Evolutionary conservation across 2,329 filamentous ascomycete genomes (phyloP).

Genomic region (Aspergillus costaricaensis): DNA sequence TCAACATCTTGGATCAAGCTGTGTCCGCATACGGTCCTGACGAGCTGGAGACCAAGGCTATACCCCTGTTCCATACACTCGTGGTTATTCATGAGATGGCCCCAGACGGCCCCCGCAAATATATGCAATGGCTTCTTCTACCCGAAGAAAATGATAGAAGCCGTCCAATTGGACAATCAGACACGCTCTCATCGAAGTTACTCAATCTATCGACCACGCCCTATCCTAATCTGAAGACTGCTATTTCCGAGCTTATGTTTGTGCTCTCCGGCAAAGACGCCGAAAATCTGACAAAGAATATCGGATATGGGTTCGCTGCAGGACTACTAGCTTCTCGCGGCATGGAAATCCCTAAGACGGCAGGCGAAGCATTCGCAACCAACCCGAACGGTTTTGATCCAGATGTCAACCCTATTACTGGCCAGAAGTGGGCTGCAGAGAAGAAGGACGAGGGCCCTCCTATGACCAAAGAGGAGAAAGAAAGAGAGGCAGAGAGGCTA

Average conservation of each 20-base stretch:
- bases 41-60: slow-evolving; percentile 71
- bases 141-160: slow-evolving; percentile 76
- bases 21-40: slow-evolving; percentile 64
- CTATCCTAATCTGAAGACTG: slow-evolving; percentile 70
- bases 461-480: slow-evolving; percentile 91
- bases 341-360: slow-evolving; percentile 70
- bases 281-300: slow-evolving; percentile 78
- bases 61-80: slow-evolving; percentile 74
- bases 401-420: slow-evolving; percentile 78
- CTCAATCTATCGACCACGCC: slow-evolving; percentile 77
- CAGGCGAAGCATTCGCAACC: slow-evolving; percentile 57
- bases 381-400: slow-evolving; percentile 26
- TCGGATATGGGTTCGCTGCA: slow-evolving; percentile 91
- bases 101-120: slow-evolving; percentile 61
- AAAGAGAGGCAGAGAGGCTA: slow-evolving; percentile 82
- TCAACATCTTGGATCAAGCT: slow-evolving; percentile 69
- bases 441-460: slow-evolving; percentile 60
- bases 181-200: slow-evolving; percentile 73
- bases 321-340: slow-evolving; percentile 87
- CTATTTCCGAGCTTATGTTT: slow-evolving; percentile 78
- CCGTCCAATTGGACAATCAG: slow-evolving; percentile 72
- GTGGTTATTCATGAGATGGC: slow-evolving; percentile 71
- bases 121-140: slow-evolving; percentile 68
- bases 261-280: slow-evolving; percentile 82
- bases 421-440: slow-evolving; percentile 74